Conservation (phyloP, 495 filamentous ascomycete species). For the Opeltia flavorubescens region DNA sequence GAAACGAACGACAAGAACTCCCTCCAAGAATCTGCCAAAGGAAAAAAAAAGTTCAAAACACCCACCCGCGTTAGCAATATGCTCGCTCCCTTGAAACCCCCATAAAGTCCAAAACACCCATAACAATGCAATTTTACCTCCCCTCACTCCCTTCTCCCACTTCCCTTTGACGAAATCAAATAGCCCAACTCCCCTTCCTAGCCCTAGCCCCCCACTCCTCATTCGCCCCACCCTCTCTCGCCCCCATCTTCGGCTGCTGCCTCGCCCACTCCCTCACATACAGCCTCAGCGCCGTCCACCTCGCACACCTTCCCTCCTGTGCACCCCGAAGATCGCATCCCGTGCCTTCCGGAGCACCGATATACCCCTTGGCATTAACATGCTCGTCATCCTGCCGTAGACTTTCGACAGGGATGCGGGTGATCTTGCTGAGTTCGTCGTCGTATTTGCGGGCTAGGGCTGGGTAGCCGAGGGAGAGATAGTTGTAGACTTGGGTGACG, state of each 20-base stretch:
- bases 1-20: no score
- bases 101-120: no score
- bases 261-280: conserved; percentile 79
- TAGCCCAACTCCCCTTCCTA: conserved; percentile 16
- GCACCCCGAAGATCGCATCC: conserved; percentile 21
- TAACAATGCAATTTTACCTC: no score
- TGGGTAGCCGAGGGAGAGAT: conserved; percentile 82
- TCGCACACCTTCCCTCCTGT: conserved; percentile 36
- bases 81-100: no score
- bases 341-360: conserved; percentile 39
- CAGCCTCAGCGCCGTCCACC: conserved; percentile 67
- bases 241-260: conserved; percentile 51
- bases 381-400: conserved; percentile 56
- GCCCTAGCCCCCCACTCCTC: conserved; percentile 10
- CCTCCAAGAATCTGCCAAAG: no score
- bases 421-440: conserved; percentile 66
- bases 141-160: no score
- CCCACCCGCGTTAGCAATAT: no score
- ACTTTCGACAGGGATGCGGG: conserved; percentile 45
- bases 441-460: conserved; percentile 71
- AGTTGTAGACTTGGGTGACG: conserved; percentile 91
- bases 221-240: not conserved
- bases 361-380: conserved; percentile 49
- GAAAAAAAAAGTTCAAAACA: no score
- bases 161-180: no score